phyloP scores from a whole-genome alignment of 108 stramenopile genomes.

The Skeletonema marinoi region DNA sequence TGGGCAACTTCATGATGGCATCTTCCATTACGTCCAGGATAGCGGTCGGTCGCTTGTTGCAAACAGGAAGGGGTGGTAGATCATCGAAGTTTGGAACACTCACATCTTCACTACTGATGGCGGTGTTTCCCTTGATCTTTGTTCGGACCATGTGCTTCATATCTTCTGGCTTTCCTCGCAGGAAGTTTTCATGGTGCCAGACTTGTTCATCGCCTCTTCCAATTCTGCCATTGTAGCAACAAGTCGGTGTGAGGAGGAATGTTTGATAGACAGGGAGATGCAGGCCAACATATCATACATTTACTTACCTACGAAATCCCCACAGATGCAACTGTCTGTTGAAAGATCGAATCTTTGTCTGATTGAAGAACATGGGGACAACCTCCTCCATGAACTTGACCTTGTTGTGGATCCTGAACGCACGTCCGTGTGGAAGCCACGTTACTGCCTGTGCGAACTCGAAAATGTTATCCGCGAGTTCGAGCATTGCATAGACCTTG shows the following conservation, averaged over 20 bases:
- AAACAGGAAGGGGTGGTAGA: not conserved
- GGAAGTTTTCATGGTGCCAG: conserved; percentile 12
- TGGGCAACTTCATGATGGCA: too few relatives aligned
- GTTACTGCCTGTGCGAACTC: too few relatives aligned
- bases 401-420: conserved; percentile 51
- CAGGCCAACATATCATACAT: too few relatives aligned
- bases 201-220: not conserved
- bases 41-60: not conserved
- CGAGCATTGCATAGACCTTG: not conserved
- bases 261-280: not conserved
- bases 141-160: not conserved
- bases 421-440: conserved; percentile 54
- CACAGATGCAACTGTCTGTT: not conserved
- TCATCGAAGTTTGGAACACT: too few relatives aligned
- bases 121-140: not conserved
- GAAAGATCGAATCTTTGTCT: too few relatives aligned
- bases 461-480: too few relatives aligned
- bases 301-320: conserved; percentile 6
- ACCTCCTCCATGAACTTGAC: conserved; percentile 54
- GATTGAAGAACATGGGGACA: conserved; percentile 25
- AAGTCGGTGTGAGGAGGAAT: not conserved
- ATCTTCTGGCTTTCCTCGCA: not conserved
- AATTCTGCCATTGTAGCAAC: not conserved
- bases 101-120: too few relatives aligned
- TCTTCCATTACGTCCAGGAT: too few relatives aligned